Evolutionary conservation across 495 filamentous ascomycete genomes (phyloP), one percentile per base, ranked within the genome.

Genomic region (Penicillium cinerascens): DNA sequence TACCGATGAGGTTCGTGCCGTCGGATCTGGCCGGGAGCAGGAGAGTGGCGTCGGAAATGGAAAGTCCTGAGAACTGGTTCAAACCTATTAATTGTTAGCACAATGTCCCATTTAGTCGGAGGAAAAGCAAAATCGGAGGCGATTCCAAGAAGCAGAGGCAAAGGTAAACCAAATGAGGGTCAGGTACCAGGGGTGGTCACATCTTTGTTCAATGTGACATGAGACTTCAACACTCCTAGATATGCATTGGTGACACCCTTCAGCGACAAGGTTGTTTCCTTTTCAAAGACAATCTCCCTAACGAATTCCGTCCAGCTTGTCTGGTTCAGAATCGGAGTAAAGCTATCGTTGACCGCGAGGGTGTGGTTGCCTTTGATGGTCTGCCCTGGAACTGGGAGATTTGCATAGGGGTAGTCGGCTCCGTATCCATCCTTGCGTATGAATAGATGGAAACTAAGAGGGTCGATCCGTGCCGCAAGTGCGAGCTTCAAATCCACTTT

Each of bases 1-100:
- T 72, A 52, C 67, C 70, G 36, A 72, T 52, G 42, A 74, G 60
- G 43, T 74, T 74, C 0, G 58, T 56, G 5, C 69, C 70, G 47
- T 70, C 63, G 6, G 57, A 48, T 35, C 53, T 43, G 39, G 66
- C 43, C 2, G 57, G 58, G 23, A 72, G 42, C 3, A 70, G 40
- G 13, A 72, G 46, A 4, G 58, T 55, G 1, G 59, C 51, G 35
- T 69, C 54, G 9, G 55, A 45, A 40, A 72, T 71, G 10, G 58
- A 47, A 51, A 71, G 71, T 5, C 69, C 61, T 5, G 53, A 44
- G 25, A 70, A 68, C 15, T 61, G 52, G 26, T 68, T 63, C 6
- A 65, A 62, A 13, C 60, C 65, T 65, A 36, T 18, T 40, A 4
- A 16, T 16, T 16, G 33, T 59, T 27, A 63, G 55, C 37, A 8